Evolutionary conservation across 1,284 basidiomycete genomes (phyloP), one percentile per base, ranked within the genome.

Genomic region (Boletus subluridellus): DNA sequence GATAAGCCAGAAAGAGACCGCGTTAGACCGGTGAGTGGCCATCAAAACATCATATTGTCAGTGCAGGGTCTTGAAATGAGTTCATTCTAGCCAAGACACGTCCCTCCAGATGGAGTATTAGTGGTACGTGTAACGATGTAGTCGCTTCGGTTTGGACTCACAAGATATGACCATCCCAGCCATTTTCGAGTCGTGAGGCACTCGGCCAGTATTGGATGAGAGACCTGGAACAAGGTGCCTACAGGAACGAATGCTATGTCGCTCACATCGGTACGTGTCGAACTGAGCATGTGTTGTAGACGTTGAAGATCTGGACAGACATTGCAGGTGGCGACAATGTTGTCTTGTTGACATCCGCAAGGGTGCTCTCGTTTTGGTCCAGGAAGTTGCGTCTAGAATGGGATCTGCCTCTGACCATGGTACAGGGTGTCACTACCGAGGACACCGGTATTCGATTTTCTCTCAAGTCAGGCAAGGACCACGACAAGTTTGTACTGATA

Each of bases 121-220:
- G 80, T 86, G 61, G 93, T 94, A 71, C 72, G 89, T 78, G 17
- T 21, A 28, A 38, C 7, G 35, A 45, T 28, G 44, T 39, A 2
- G 34, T 46, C 8, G 15, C 21, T 21, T 46, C 48, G 39, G 35
- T 44, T 57, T 38, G 42, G 30, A 45, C 28, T 54, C 54, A 55
- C 49, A 59, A 44, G 32, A 54, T 54, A 52, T 49, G 59, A 49
- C 39, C 47, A 50, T 60, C 30, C 39, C 64, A 95, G 90, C 85
- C 95, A 1, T 99, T 92, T 76, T 90, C 89, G 52, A 82, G 85
- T 35, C 87, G 94, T 9, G 95, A 98, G 72, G 94, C 96, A 0
- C 78, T 94, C 4, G 97, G 97, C 6, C 97, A 99, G 73, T 94
- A 90, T 67, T 99, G 97, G 97, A 88, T 99, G 80, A 85, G 81